These are phyloP conservation scores for Botryosphaeria agaves DNA, from an alignment of 2,329 filamentous ascomycete species.

Conservation along the genomic window DNA sequence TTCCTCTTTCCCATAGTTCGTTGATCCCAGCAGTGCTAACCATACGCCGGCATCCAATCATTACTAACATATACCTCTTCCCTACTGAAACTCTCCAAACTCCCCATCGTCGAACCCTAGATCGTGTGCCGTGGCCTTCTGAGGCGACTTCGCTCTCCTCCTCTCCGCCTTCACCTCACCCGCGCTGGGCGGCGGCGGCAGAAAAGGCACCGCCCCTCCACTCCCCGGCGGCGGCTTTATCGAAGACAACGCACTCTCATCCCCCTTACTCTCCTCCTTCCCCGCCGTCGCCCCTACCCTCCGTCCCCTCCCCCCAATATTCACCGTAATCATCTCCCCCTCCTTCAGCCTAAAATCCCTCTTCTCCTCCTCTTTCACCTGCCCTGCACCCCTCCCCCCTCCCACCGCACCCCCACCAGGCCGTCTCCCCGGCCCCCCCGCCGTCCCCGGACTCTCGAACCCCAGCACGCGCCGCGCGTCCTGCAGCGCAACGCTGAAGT, in stretches of 20 bases:
- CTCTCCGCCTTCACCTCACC: constrained; percentile 44
- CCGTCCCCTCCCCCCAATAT: constrained; percentile 43
- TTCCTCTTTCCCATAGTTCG: too few relatives aligned
- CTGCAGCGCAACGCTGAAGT: constrained; percentile 66
- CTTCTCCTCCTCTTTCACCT: constrained; percentile 33
- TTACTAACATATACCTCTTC: too few relatives aligned
- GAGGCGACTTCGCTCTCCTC: constrained; percentile 33
- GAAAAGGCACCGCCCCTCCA: constrained; percentile 20
- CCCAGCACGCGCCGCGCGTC: constrained; percentile 57
- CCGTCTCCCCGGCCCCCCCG: constrained; percentile 4
- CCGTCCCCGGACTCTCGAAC: constrained; percentile 29
- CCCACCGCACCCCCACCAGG: constrained; percentile 3
- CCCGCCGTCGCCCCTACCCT: constrained; percentile 22
- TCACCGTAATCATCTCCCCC: constrained; percentile 75
- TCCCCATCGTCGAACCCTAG: constrained; percentile 76
- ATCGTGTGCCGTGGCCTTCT: constrained; percentile 34
- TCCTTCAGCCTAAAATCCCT: constrained; percentile 76
- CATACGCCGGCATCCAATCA: too few relatives aligned
- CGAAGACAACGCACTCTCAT: constrained; percentile 42
- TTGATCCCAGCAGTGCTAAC: too few relatives aligned
- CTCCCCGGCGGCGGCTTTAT: constrained; percentile 51
- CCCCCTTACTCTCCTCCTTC: constrained; percentile 22
- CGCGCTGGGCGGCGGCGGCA: constrained; percentile 51
- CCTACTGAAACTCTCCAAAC: constrained; percentile 61
- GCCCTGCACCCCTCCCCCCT: constrained; percentile 13